phyloP scores from a whole-genome alignment of 1,284 basidiomycete genomes.

The Ceratobasidium sp. region DNA sequence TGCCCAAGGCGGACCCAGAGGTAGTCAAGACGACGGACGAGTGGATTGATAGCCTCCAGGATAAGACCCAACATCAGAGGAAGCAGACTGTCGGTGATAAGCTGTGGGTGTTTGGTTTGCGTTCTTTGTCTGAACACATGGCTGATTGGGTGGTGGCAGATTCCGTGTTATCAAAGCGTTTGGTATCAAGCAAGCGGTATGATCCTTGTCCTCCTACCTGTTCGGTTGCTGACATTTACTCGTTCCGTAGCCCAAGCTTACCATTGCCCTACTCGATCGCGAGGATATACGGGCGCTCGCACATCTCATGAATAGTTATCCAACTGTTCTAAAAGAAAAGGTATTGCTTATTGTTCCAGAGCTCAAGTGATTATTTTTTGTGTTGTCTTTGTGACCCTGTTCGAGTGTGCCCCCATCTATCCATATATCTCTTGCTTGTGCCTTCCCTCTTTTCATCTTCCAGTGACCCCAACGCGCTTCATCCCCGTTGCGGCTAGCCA shows the following conservation, averaged over 20 bases:
- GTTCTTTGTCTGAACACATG: background rate
- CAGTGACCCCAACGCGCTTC: background rate
- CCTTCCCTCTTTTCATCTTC: background rate
- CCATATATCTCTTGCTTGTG: constrained; percentile 1
- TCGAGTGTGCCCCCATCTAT: background rate
- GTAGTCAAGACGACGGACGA: constrained; percentile 74
- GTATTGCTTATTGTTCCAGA: constrained; percentile 48
- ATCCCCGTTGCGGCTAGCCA: background rate
- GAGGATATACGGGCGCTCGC: constrained; percentile 83
- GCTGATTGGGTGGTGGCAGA: constrained; percentile 51
- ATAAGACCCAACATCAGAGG: constrained; percentile 68
- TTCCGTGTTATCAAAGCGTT: constrained; percentile 80
- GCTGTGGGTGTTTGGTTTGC: constrained; percentile 56
- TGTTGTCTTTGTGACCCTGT: constrained; percentile 16
- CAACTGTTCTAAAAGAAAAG: constrained; percentile 79
- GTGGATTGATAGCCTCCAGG: constrained; percentile 74
- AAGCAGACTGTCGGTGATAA: constrained; percentile 85
- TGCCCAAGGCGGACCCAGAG: constrained; percentile 72
- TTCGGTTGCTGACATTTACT: background rate
- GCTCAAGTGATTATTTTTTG: constrained; percentile 34
- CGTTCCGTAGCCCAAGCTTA: constrained; percentile 72
- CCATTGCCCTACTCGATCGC: constrained; percentile 79
- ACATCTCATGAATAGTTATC: constrained; percentile 87
- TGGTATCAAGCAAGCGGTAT: constrained; percentile 77
- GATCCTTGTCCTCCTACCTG: constrained; percentile 44